Percentiles rank a stretch among this genome's conserved stretches.
These are phyloP conservation scores for Lagenaria siceraria DNA, from an alignment of 306 rosid species.

Conservation along the genomic window DNA sequence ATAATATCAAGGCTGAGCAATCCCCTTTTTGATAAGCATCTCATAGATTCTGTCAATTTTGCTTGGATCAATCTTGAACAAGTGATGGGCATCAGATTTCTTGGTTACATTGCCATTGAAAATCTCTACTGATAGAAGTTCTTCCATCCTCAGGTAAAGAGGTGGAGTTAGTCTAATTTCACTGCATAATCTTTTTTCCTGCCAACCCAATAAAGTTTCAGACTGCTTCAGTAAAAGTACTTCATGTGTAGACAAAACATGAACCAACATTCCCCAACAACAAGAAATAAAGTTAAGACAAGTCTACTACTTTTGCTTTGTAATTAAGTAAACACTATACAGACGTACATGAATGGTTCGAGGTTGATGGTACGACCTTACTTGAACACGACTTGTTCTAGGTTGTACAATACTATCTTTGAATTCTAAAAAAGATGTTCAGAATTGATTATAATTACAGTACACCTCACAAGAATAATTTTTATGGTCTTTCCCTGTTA, in stretches of 20 bases:
- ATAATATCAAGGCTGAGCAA: slow-evolving; percentile 44
- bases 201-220: slow-evolving; percentile 12
- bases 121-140: slow-evolving; percentile 49
- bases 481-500: background rate
- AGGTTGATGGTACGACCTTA: too few relatives aligned
- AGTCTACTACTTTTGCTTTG: too few relatives aligned
- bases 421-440: background rate
- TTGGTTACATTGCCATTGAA: slow-evolving; percentile 41
- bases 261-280: background rate
- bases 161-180: slow-evolving; percentile 57
- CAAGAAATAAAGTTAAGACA: background rate
- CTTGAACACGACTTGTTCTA: too few relatives aligned
- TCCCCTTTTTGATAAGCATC: slow-evolving; percentile 77
- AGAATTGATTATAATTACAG: background rate
- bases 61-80: slow-evolving; percentile 61
- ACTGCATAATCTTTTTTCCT: slow-evolving; percentile 74
- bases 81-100: slow-evolving; percentile 65
- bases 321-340: too few relatives aligned
- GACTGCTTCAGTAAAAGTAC: slow-evolving; percentile 1
- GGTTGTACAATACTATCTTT: too few relatives aligned
- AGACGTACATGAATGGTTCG: too few relatives aligned
- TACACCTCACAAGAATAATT: background rate
- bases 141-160: slow-evolving; percentile 60
- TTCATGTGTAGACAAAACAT: background rate
- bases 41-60: slow-evolving; percentile 73